Evolutionary conservation across 495 filamentous ascomycete species (phyloP), one percentile per base, ranked within the genome.

Genomic region (Sabuloglossum arenarium): DNA sequence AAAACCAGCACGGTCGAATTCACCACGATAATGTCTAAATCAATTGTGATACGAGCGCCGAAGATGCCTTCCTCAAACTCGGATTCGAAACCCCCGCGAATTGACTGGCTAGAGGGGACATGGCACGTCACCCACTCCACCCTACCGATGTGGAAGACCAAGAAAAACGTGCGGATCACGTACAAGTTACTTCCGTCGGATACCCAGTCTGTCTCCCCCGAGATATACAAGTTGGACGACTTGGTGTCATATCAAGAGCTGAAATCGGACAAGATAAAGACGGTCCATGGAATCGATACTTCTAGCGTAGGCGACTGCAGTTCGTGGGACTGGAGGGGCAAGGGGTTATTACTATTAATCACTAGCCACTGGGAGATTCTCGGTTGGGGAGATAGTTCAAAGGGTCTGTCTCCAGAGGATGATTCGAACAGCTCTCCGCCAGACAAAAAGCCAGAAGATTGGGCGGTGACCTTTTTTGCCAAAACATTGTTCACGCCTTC

Each of bases 51-150:
- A n/a, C n/a, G n/a, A n/a, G n/a, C n/a, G n/a, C n/a, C n/a, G n/a
- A n/a, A n/a, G n/a, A n/a, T n/a, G n/a, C n/a, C n/a, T n/a, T n/a
- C n/a, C n/a, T n/a, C n/a, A n/a, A n/a, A n/a, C n/a, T n/a, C n/a
- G n/a, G n/a, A n/a, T n/a, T n/a, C n/a, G n/a, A n/a, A n/a, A n/a
- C n/a, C n/a, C n/a, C n/a, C n/a, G n/a, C n/a, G n/a, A n/a, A n/a
- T n/a, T n/a, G n/a, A n/a, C n/a, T n/a, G n/a, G n/a, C n/a, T n/a
- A n/a, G n/a, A n/a, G n/a, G 6, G 81, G 25, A 83, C 79, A 54
- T 89, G 85, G 85, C 70, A 78, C 62, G 82, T 89, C 24, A 83
- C 81, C 16, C 79, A 85, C 70, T 83, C 80, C 11, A 88, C 81
- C 31, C 78, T 91, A 1, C 75, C 77, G 23, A 84, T 88, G 74